Conservation (phyloP, 2,329 filamentous ascomycete genomes). For the Zymoseptoria passerinii region DNA sequence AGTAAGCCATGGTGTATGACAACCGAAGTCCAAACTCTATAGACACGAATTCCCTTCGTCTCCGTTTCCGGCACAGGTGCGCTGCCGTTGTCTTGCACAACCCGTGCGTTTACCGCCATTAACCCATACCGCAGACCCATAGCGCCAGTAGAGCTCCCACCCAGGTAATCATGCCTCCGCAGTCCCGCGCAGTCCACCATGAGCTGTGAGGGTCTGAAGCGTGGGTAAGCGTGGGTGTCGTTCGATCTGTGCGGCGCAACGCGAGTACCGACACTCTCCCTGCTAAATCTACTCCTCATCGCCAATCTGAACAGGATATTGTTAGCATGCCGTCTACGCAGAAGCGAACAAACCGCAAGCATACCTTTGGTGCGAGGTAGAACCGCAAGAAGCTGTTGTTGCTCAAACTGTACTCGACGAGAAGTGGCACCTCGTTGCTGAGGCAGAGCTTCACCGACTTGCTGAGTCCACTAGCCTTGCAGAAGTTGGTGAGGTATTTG, state of each 20-base stretch:
- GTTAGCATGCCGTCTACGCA: neutral
- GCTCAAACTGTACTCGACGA: constrained; percentile 81
- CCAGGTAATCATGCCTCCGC: neutral
- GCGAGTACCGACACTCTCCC: neutral
- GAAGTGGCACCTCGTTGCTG: constrained; percentile 88
- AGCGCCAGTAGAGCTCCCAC: neutral
- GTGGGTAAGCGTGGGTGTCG: neutral
- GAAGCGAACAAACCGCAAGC: constrained; percentile 21
- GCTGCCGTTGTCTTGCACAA: neutral
- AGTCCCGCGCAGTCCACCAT: neutral
- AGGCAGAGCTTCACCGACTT: constrained; percentile 80
- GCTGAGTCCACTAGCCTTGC: constrained; percentile 87
- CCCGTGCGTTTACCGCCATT: neutral
- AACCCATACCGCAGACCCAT: neutral
- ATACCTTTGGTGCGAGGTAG: constrained; percentile 95
- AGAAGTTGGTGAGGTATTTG: constrained; percentile 99
- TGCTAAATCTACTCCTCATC: constrained; percentile 48
- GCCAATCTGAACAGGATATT: constrained; percentile 52
- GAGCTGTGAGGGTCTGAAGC: neutral
- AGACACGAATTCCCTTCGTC: neutral
- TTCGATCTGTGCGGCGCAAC: neutral
- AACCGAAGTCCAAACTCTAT: neutral
- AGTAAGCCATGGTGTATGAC: neutral
- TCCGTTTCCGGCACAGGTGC: neutral
- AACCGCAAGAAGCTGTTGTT: constrained; percentile 88